Evolutionary conservation across 2,329 filamentous ascomycete species (phyloP), one percentile per base, ranked within the genome.

Genomic region (Elsinoe fawcettii): DNA sequence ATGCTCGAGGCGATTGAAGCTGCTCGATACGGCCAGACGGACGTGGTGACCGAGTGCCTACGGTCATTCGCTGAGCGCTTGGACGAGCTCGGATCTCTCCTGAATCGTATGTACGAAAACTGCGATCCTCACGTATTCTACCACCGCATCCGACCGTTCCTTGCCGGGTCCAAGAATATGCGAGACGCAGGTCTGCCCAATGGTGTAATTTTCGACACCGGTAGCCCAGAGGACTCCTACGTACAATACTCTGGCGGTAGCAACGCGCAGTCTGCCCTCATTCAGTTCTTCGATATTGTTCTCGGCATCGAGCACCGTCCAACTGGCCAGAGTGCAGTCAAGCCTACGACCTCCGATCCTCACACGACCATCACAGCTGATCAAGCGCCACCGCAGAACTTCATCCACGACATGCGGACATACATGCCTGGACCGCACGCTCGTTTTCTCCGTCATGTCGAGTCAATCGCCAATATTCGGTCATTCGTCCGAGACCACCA

Each of bases 151-250:
- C 84, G 93, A n/a, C 92, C 93, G 0, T 97, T 95, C 71, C 80
- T 99, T 2, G 92, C 93, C 5, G 93, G 93, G 12, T 93, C 90
- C 70, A 96, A 96, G 79, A 97, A 97, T 70, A 99, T 96, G 93
- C 84, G 81, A 51, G 92, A 96, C 61, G 93, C 92, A 3, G 93
- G 93, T 12, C 79, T 99, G 8, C 91, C 93, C 0, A 78, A 85
- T 59, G 93, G 93, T 18, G 85, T 99, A 53, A 76, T 92, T 51
- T 97, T 96, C 69, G 90, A 96, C 63, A 82, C 81, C 9, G 86
- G 84, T 23, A 77, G 75, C 11, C 79, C 83, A 30, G 67, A 70
- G 32, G 69, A 71, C 60, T 66, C 69, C 58, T 95, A 90, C 69
- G 84, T 86, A 25, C 88, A 96, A 67, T 96, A 90, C 70, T 88